Evolutionary conservation across 129 eudicot genomes (phyloP).

Genomic region (Helianthus annuus): HanXRQr2.0-SUNRISE NC_035440.2:27894087-27894586

Average conservation of each 20-base stretch:
- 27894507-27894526: constrained; percentile 14
- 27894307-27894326: background rate
- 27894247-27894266: no score
- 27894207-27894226: no score
- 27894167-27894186: background rate
- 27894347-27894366: background rate
- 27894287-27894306: background rate
- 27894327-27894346: background rate
- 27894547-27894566: constrained; percentile 14
- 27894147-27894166: constrained; percentile 2
- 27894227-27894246: no score
- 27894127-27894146: constrained; percentile 4
- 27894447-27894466: no score
- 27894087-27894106: background rate
- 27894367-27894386: background rate
- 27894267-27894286: background rate
- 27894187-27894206: no score
- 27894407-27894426: no score
- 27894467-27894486: no score
- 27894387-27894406: no score
- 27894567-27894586: constrained; percentile 25
- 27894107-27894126: constrained; percentile 1
- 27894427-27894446: no score
- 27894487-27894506: constrained; percentile 1
- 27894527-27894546: constrained; percentile 24